Base-by-base conservation (phyloP, 768 basidiomycete genomes). In the Calocybe gangraenosa region DNA sequence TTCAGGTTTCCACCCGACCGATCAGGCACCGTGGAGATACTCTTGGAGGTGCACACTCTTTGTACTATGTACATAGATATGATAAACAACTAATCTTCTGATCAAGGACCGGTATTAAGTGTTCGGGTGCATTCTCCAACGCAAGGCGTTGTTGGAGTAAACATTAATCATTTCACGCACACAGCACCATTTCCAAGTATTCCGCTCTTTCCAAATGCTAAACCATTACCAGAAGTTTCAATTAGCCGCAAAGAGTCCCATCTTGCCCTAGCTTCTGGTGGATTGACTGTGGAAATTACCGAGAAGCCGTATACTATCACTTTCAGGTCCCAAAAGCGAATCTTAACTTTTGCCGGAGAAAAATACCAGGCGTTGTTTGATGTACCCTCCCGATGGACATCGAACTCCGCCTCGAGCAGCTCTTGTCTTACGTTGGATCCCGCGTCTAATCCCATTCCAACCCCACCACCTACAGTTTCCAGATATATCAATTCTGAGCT, bases 21-120 rank as follows among this genome's bases (percentile, higher is more conserved):
- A 78, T 82, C 48, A 71, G 75, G 45, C 78, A 81, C 61, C 71
- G 81, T 40, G 81, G 81, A 18, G 81, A 82, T 57, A 82, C 81
- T 0, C 66, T 82, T 7, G 78, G 75, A 53, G 79, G 79, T 76
- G n/a, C n/a, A 38, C 14, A 66, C 45, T 28, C 25, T 31, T 54
- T 14, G 17, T 19, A 22, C 18, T 11, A 37, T 3, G 14, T 35
- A 17, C 21, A 14, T 14, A 13, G 3, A 47, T 56, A 22, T 15
- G 40, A 48, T 56, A 53, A n/a, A 53, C 49, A 39, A 37, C 57
- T 44, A 50, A 44, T 37, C 22, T 31, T 18, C 7, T 14, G 11
- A n/a, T 20, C 1, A 40, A 76, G 76, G 78, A 3, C 77, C 78
- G 44, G 63, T 81, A 37, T 47, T 79, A 48, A 69, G 63, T 54